Percentiles rank a stretch among this genome's conserved stretches.
phyloP scores from a whole-genome alignment of 495 filamentous ascomycete genomes.

The Schizothecium vesticola region DNA sequence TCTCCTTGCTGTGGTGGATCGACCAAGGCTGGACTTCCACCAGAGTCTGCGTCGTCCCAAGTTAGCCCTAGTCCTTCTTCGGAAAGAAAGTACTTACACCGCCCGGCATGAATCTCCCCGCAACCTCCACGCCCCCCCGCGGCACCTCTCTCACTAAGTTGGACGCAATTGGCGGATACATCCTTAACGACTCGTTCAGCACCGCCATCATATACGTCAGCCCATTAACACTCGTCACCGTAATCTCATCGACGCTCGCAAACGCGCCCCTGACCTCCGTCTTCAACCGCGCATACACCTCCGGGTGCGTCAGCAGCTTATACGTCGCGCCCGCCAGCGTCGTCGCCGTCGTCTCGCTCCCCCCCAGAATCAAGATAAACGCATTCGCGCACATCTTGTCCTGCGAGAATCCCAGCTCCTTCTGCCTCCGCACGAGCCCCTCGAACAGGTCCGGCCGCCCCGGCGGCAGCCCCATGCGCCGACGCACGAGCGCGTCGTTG shows the following conservation, averaged over 20 bases:
- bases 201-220: slow-evolving; percentile 51
- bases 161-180: slow-evolving; percentile 48
- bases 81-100: slow-evolving; percentile 26
- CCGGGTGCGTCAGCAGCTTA: slow-evolving; percentile 42
- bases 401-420: slow-evolving; percentile 13
- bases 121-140: slow-evolving; percentile 38
- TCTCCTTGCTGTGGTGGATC: slow-evolving; percentile 31
- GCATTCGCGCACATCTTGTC: slow-evolving; percentile 13
- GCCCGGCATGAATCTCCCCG: slow-evolving; percentile 38
- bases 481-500: slow-evolving; percentile 17
- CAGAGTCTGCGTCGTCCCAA: slow-evolving; percentile 26
- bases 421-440: slow-evolving; percentile 31
- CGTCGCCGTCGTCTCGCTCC: slow-evolving; percentile 52
- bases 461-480: slow-evolving; percentile 23
- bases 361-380: slow-evolving; percentile 7
- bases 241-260: slow-evolving; percentile 42
- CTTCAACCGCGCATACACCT: slow-evolving; percentile 33
- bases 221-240: slow-evolving; percentile 30
- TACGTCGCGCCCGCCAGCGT: slow-evolving; percentile 43
- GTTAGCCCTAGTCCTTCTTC: no score
- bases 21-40: slow-evolving; percentile 36
- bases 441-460: slow-evolving; percentile 38
- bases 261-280: slow-evolving; percentile 48
- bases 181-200: slow-evolving; percentile 51
- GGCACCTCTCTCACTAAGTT: slow-evolving; percentile 40